A percentile compares a stretch with the other conserved stretches of the same genome.
Conservation (phyloP, 176 grass and related monocot species). For the Guadua angustifolia region DNA sequence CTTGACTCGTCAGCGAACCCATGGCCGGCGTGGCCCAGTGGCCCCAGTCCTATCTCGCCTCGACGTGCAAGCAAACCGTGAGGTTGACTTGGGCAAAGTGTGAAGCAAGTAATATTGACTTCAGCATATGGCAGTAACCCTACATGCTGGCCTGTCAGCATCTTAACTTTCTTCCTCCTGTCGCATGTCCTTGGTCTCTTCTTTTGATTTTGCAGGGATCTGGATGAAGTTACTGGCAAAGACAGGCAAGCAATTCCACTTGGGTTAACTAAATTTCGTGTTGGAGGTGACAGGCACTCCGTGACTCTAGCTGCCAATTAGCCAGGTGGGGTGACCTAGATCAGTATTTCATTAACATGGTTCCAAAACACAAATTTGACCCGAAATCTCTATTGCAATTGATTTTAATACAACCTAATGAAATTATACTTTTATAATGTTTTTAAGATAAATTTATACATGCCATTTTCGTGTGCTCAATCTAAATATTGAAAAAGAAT, state of each 20-base stretch:
- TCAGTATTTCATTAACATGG: no score
- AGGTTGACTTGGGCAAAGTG: neutral
- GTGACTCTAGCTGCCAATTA: neutral
- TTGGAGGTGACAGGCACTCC: neutral
- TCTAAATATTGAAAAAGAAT: no score
- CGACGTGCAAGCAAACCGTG: conserved; percentile 29
- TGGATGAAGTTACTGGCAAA: neutral
- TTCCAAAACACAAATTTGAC: no score
- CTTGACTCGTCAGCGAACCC: neutral
- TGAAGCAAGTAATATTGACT: neutral
- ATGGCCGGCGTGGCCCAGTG: neutral
- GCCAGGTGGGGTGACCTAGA: no score
- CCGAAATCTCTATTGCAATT: no score
- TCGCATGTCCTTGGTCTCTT: neutral
- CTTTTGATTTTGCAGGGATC: neutral
- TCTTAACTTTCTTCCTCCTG: neutral
- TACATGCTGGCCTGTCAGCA: neutral
- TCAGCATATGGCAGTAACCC: neutral
- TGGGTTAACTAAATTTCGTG: neutral
- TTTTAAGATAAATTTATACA: no score
- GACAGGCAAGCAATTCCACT: neutral
- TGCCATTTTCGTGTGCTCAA: no score
- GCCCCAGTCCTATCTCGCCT: neutral
- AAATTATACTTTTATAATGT: no score
- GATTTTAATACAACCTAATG: no score